Conservation (phyloP, 805 yeast genomes). For the Jamesozyma rosinii region DNA sequence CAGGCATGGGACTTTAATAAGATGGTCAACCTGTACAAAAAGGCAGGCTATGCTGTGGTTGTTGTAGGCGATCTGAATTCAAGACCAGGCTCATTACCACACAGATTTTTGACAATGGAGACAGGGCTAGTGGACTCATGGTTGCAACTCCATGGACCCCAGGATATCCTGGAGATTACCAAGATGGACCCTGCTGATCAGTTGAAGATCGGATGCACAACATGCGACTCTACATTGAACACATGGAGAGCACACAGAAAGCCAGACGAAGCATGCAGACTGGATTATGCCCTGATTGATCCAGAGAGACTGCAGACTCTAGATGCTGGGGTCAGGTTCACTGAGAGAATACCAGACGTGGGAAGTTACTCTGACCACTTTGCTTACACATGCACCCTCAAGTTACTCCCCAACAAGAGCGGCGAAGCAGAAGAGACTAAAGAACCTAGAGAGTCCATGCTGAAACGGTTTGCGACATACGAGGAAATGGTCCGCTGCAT, state of each 20-base stretch:
- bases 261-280: slow-evolving; percentile 67
- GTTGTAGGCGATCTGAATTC: slow-evolving; percentile 92
- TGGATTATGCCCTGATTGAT: slow-evolving; percentile 84
- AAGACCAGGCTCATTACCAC: slow-evolving; percentile 77
- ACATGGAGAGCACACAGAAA: slow-evolving; percentile 58
- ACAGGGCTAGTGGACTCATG: slow-evolving; percentile 75
- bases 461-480: slow-evolving; percentile 28
- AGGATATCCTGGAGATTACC: slow-evolving; percentile 36
- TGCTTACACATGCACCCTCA: slow-evolving; percentile 51
- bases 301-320: slow-evolving; percentile 41
- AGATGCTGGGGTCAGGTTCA: slow-evolving; percentile 64
- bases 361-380: slow-evolving; percentile 91
- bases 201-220: slow-evolving; percentile 64
- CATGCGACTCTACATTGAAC: slow-evolving; percentile 81
- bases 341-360: slow-evolving; percentile 53
- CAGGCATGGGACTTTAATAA: slow-evolving; percentile 94
- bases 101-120: slow-evolving; percentile 57
- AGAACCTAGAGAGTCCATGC: slow-evolving; percentile 5
- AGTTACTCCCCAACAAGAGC: slow-evolving; percentile 13
- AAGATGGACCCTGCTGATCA: slow-evolving; percentile 50
- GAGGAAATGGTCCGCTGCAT: slow-evolving; percentile 43
- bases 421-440: not conserved
- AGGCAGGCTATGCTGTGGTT: slow-evolving; percentile 75
- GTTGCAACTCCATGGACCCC: slow-evolving; percentile 54
- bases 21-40: slow-evolving; percentile 48